Conservation (phyloP, 2,329 filamentous ascomycete species). For the Xylaria sp. region DNA sequence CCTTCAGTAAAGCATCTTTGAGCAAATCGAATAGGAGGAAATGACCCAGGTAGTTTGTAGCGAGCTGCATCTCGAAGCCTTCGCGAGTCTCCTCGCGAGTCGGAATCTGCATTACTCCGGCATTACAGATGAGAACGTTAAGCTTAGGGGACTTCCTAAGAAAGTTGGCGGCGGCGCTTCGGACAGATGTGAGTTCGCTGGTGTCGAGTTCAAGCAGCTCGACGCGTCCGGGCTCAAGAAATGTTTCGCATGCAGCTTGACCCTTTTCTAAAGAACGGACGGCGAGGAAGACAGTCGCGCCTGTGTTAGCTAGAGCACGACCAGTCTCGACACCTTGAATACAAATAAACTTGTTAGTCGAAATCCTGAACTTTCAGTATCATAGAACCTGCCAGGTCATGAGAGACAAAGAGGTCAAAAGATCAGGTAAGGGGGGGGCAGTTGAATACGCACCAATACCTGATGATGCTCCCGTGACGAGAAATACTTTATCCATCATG, state of each 20-base stretch:
- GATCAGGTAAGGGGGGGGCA: not conserved
- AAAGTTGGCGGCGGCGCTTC: constrained; percentile 33
- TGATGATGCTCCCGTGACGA: constrained; percentile 31
- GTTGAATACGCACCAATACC: constrained; percentile 17
- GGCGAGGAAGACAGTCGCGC: constrained; percentile 31
- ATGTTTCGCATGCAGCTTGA: constrained; percentile 6
- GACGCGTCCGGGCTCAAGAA: constrained; percentile 34
- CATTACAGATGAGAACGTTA: constrained; percentile 49
- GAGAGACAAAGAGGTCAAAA: not conserved
- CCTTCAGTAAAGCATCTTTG: constrained; percentile 21
- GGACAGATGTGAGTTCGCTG: constrained; percentile 20
- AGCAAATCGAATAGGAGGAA: constrained; percentile 35
- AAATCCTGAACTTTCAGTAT: not conserved
- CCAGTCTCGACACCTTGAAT: constrained; percentile 25
- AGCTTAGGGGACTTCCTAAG: constrained; percentile 35
- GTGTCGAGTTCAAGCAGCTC: constrained; percentile 31
- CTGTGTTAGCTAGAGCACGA: constrained; percentile 33
- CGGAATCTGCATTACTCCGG: constrained; percentile 29
- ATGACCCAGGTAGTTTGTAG: constrained; percentile 35
- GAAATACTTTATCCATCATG: constrained; percentile 49
- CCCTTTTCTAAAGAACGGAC: constrained; percentile 32
- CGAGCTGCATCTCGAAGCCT: constrained; percentile 36
- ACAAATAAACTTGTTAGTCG: not conserved
- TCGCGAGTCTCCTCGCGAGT: constrained; percentile 29
- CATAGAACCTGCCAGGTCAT: not conserved